Base-by-base conservation (phyloP, 2,329 filamentous ascomycete genomes). In the Lachnellula hyalina region DNA sequence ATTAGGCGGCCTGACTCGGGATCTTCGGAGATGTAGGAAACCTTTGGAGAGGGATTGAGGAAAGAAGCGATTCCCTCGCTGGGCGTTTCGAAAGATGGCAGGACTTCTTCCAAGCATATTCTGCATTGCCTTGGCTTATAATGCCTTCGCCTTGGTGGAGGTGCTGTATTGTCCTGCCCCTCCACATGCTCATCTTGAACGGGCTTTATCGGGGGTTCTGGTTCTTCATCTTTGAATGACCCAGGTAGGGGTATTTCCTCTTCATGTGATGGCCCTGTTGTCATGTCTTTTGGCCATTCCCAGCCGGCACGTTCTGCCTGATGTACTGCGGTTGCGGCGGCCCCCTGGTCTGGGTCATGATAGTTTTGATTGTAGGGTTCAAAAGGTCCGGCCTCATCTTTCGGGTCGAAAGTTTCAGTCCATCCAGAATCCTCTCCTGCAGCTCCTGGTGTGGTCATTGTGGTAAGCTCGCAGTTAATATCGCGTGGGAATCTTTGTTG, bases 91-190 rank as follows among this genome's bases (percentile, higher is more conserved):
- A 81, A 81, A n/a, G 81, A 84, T 34, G 85, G 82, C 55, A 75
- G 73, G 23, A 89, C 67, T 45, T 75, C 76, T 46, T 96, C 93
- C 41, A 96, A 77, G 69, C 93, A 97, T 61, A 97, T 96, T 55
- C 93, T 87, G 72, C 93, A 97, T 58, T 84, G 87, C 61, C 90
- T 81, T 25, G 87, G 80, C 38, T 82, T 81, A 70, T 89, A 93
- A 58, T 82, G 80, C 49, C 66, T 75, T 53, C 70, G 65, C 17
- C 66, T 66, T 25, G 61, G 63, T 40, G 59, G 57, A 68, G 70
- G 51, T 64, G 61, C 34, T 14, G 47, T 40, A 5, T 59, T 40
- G 9, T 54, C 47, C 15, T 58, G 41, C 38, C 61, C 45, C 9
- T 25, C 57, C 54, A 60, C 56, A 47, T 59, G 60, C 54, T 63